phyloP scores from a whole-genome alignment of 305 asterid genomes.

The Ilex paraguariensis region DNA sequence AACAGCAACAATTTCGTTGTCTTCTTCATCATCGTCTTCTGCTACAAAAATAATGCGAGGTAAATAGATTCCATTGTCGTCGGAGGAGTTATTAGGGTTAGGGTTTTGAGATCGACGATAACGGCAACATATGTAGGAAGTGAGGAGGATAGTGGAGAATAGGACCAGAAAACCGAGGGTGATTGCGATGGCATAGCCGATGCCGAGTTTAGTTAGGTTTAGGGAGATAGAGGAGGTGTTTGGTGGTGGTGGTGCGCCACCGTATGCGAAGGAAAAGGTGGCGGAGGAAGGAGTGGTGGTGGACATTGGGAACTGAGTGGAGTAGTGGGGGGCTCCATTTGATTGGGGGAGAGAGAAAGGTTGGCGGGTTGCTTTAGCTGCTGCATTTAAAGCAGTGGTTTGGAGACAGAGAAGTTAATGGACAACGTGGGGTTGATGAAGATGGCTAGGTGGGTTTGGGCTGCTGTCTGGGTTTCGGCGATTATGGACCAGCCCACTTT shows the following conservation, averaged over 20 bases:
- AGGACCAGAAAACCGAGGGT: slow-evolving; percentile 84
- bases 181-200: slow-evolving; percentile 77
- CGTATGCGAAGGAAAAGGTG: slow-evolving; percentile 22
- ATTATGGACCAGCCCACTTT: no score
- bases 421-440: background rate
- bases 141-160: slow-evolving; percentile 59
- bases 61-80: slow-evolving; percentile 54
- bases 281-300: slow-evolving; percentile 24
- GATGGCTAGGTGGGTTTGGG: background rate
- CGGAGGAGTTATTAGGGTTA: slow-evolving; percentile 6
- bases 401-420: no score
- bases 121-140: slow-evolving; percentile 83
- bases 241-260: slow-evolving; percentile 9
- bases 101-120: slow-evolving; percentile 39
- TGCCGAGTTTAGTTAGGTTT: slow-evolving; percentile 43
- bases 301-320: slow-evolving; percentile 54
- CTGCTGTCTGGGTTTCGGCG: background rate
- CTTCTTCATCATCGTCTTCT: slow-evolving; percentile 49
- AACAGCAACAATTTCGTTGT: slow-evolving; percentile 35
- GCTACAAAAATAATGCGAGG: slow-evolving; percentile 80
- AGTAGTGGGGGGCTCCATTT: background rate
- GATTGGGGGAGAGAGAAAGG: slow-evolving; percentile 8
- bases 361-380: slow-evolving; percentile 32
- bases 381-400: slow-evolving; percentile 42
- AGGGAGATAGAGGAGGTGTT: slow-evolving; percentile 17